Percentiles rank a stretch among this genome's conserved stretches.
Conservation (phyloP, 768 basidiomycete genomes). For the Auriscalpium microsporum region DNA sequence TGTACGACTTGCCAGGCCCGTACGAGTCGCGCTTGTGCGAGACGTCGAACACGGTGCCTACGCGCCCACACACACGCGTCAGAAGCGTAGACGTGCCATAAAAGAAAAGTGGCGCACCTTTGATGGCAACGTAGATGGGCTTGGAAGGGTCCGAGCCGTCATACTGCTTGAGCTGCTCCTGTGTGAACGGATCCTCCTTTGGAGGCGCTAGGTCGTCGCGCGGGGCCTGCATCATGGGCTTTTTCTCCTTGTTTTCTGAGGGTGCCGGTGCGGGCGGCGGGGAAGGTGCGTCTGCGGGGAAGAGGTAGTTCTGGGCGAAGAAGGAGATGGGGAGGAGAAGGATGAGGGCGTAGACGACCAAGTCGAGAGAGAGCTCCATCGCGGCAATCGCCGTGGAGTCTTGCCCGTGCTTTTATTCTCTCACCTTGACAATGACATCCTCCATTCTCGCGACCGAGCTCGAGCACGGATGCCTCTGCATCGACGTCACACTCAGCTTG, state of each 20-base stretch:
- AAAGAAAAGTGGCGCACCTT: slow-evolving; percentile 41
- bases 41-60: slow-evolving; percentile 89
- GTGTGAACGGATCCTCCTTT: slow-evolving; percentile 71
- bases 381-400: neutral
- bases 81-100: neutral
- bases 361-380: slow-evolving; percentile 14
- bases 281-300: slow-evolving; percentile 1
- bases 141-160: slow-evolving; percentile 58
- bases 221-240: slow-evolving; percentile 67
- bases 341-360: slow-evolving; percentile 24
- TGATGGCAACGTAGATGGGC: slow-evolving; percentile 90
- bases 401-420: too few relatives aligned
- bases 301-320: slow-evolving; percentile 16
- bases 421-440: too few relatives aligned
- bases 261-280: slow-evolving; percentile 11
- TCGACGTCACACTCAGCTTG: too few relatives aligned
- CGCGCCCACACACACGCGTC: neutral
- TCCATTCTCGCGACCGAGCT: too few relatives aligned
- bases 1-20: slow-evolving; percentile 70
- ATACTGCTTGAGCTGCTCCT: slow-evolving; percentile 55
- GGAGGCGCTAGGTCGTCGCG: slow-evolving; percentile 55
- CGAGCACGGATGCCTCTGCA: too few relatives aligned
- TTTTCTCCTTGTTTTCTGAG: slow-evolving; percentile 28
- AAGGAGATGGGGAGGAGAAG: slow-evolving; percentile 25
- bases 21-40: slow-evolving; percentile 81